These are phyloP conservation scores for Huntiella moniliformis DNA, from an alignment of 2,329 filamentous ascomycete genomes.

Conservation along the genomic window DNA sequence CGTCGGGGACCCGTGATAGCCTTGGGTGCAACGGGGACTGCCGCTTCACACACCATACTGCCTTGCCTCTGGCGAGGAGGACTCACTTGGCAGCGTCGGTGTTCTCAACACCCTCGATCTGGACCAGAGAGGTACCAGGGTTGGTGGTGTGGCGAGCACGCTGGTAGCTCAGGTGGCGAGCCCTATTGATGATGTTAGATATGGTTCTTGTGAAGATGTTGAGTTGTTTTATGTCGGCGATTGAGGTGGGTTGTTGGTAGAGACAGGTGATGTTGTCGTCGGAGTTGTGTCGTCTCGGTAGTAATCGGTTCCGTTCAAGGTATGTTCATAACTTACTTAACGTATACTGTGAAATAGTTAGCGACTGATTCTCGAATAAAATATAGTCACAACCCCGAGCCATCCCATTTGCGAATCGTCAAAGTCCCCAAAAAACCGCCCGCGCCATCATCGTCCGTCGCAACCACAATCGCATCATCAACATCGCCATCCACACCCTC, in stretches of 20 bases:
- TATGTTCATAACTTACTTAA: slow-evolving; percentile 51
- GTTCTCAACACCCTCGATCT: slow-evolving; percentile 96
- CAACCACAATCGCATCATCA: too few relatives aligned
- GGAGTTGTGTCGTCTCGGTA: background rate
- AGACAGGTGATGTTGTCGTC: background rate
- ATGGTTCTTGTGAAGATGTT: background rate
- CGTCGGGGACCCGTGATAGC: too few relatives aligned
- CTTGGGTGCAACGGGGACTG: too few relatives aligned
- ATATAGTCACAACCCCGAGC: too few relatives aligned
- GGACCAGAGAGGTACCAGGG: slow-evolving; percentile 83
- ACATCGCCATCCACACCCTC: too few relatives aligned
- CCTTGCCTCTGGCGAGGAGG: background rate
- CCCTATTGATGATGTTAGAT: slow-evolving; percentile 35
- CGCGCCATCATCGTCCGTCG: too few relatives aligned
- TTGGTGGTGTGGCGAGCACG: slow-evolving; percentile 82
- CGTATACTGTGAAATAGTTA: slow-evolving; percentile 44
- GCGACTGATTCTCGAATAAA: too few relatives aligned
- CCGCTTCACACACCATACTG: too few relatives aligned
- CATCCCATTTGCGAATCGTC: too few relatives aligned
- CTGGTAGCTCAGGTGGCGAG: slow-evolving; percentile 96
- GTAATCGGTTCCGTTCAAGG: background rate
- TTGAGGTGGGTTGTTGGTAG: background rate
- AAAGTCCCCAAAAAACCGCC: too few relatives aligned
- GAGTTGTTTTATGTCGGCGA: slow-evolving; percentile 3
- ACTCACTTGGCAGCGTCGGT: slow-evolving; percentile 71